A percentile compares a stretch with the other conserved stretches of the same genome.
phyloP scores from a whole-genome alignment of 2,329 filamentous ascomycete genomes.

The Xylariaceae sp. region DNA sequence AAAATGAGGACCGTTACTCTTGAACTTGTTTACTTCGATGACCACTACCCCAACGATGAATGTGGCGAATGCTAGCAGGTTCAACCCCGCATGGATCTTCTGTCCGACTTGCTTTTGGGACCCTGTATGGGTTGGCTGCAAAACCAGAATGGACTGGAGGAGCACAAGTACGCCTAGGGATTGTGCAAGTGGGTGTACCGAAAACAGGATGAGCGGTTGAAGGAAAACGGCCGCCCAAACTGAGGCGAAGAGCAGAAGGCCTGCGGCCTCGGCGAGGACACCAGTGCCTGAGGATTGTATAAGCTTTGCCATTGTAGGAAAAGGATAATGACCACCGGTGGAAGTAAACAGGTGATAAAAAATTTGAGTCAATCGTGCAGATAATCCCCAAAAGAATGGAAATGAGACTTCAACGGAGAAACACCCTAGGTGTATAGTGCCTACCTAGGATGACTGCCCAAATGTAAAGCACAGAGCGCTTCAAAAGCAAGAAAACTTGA shows the following conservation, averaged over 20 bases:
- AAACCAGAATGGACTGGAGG: constrained; percentile 73
- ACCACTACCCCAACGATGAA: constrained; percentile 63
- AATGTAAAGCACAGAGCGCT: not conserved
- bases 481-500: constrained; percentile 1
- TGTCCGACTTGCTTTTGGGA: constrained; percentile 64
- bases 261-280: constrained; percentile 73
- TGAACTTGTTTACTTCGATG: constrained; percentile 82
- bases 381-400: not conserved
- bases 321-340: not conserved
- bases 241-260: constrained; percentile 68
- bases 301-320: constrained; percentile 28
- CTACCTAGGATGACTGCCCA: constrained; percentile 2
- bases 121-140: constrained; percentile 81
- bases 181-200: constrained; percentile 75
- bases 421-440: no score
- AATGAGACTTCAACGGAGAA: not conserved
- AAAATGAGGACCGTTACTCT: constrained; percentile 66
- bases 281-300: constrained; percentile 63
- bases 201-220: constrained; percentile 72
- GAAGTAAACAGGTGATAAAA: constrained; percentile 2
- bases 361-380: not conserved
- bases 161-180: constrained; percentile 67
- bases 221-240: constrained; percentile 76
- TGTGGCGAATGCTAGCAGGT: constrained; percentile 58
- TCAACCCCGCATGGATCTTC: constrained; percentile 64